A percentile compares a stretch with the other conserved stretches of the same genome.
Conservation (phyloP, 768 basidiomycete genomes). For the Neoboletus magnificus region DNA sequence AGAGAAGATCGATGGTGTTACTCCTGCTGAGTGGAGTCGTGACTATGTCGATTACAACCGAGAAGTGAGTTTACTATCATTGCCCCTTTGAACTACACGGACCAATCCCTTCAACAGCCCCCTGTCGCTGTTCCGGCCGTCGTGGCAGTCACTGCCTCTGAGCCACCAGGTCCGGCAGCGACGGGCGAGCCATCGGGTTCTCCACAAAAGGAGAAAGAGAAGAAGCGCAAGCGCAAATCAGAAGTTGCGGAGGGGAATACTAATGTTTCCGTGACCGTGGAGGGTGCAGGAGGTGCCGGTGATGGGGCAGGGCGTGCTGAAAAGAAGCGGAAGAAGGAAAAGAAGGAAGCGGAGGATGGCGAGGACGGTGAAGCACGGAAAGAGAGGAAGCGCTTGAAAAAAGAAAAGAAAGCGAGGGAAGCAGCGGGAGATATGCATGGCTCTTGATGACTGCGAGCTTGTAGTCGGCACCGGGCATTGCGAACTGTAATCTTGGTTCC, state of each 20-base stretch:
- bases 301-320: conserved; percentile 55
- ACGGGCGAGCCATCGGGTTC: conserved; percentile 33
- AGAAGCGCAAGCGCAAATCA: conserved; percentile 83
- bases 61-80: conserved; percentile 40
- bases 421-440: conserved; percentile 28
- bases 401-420: conserved; percentile 60
- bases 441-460: neutral
- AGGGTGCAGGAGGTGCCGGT: conserved; percentile 38
- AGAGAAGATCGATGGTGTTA: conserved; percentile 80
- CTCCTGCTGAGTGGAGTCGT: conserved; percentile 86
- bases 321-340: conserved; percentile 60
- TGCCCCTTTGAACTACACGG: neutral
- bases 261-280: conserved; percentile 41
- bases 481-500: conserved; percentile 1
- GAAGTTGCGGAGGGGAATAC: conserved; percentile 44
- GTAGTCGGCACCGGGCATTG: neutral
- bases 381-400: conserved; percentile 64
- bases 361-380: conserved; percentile 58
- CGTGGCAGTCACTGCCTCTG: conserved; percentile 18
- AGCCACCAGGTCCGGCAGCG: conserved; percentile 30
- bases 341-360: conserved; percentile 42
- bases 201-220: conserved; percentile 57
- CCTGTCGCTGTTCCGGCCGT: conserved; percentile 33
- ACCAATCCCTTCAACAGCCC: conserved; percentile 33
- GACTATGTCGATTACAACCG: conserved; percentile 93